A percentile compares a stretch with the other conserved stretches of the same genome.
These are phyloP conservation scores for Agapanthus africanus DNA, from an alignment of 106 monocot genomes.

Conservation along the genomic window DNA sequence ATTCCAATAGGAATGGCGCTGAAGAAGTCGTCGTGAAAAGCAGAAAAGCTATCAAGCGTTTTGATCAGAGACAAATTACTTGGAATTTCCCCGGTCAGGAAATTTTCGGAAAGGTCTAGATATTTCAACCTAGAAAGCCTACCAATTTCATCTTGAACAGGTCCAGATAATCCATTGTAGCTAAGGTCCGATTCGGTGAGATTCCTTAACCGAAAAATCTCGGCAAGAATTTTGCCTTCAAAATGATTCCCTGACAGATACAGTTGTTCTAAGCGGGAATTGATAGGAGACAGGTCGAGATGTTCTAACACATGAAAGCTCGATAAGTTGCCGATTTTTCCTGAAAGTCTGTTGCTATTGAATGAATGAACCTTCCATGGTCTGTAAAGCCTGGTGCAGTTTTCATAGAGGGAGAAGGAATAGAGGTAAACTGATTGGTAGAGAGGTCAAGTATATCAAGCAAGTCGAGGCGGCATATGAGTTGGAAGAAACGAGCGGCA, in stretches of 20 bases:
- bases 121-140: constrained; percentile 3
- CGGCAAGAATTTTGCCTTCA: neutral
- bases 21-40: neutral
- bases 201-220: neutral
- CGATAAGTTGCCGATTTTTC: too few species aligned
- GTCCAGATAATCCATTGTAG: neutral
- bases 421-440: too few species aligned
- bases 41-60: neutral
- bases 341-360: too few species aligned
- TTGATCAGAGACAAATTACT: neutral
- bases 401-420: too few species aligned
- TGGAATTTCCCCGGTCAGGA: neutral
- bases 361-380: too few species aligned
- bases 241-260: constrained; percentile 5
- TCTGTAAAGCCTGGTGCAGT: too few species aligned
- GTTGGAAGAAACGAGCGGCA: too few species aligned
- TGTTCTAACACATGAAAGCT: too few species aligned
- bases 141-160: constrained; percentile 11
- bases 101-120: constrained; percentile 1
- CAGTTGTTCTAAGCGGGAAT: too few species aligned
- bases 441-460: too few species aligned
- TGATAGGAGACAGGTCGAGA: too few species aligned
- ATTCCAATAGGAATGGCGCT: constrained; percentile 1
- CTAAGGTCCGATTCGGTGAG: constrained; percentile 6
- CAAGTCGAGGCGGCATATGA: too few species aligned